These are phyloP conservation scores for Margaritispora aquatica DNA, from an alignment of 495 filamentous ascomycete species.

Conservation along the genomic window DNA sequence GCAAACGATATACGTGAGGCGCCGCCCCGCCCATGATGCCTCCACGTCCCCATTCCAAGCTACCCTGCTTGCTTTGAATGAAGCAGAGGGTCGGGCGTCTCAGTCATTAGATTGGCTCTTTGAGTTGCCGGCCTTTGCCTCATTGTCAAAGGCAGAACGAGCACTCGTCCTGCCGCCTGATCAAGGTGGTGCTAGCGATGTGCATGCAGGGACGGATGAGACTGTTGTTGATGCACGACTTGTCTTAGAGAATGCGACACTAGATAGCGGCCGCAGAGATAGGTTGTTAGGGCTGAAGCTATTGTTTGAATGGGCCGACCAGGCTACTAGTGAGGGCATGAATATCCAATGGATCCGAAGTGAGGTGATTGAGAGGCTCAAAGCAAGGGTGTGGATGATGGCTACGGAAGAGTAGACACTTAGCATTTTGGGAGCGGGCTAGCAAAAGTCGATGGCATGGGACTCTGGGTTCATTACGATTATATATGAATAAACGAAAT, in stretches of 20 bases:
- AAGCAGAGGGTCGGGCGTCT: constrained; percentile 33
- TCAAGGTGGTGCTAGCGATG: constrained; percentile 36
- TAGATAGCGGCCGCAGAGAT: constrained; percentile 58
- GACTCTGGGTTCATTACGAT: background rate
- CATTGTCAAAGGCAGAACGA: constrained; percentile 70
- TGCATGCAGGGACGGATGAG: constrained; percentile 40
- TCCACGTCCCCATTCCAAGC: constrained; percentile 68
- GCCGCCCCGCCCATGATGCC: constrained; percentile 65
- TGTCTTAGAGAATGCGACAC: constrained; percentile 55
- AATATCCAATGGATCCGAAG: constrained; percentile 43
- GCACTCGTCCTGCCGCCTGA: constrained; percentile 64
- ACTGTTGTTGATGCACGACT: constrained; percentile 78
- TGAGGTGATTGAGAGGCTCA: constrained; percentile 48
- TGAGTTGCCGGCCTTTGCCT: constrained; percentile 50
- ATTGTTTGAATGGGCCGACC: constrained; percentile 77
- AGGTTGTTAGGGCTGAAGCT: constrained; percentile 67
- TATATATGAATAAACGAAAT: background rate
- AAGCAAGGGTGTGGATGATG: constrained; percentile 49
- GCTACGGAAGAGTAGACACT: constrained; percentile 24
- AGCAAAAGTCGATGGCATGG: background rate
- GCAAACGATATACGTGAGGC: constrained; percentile 75
- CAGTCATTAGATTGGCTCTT: constrained; percentile 73
- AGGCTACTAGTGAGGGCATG: constrained; percentile 14
- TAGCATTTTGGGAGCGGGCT: background rate
- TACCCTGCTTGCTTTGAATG: constrained; percentile 59